Evolutionary conservation across 1,284 basidiomycete species (phyloP).

Genomic region (Cryptococcus amylolentus): DNA sequence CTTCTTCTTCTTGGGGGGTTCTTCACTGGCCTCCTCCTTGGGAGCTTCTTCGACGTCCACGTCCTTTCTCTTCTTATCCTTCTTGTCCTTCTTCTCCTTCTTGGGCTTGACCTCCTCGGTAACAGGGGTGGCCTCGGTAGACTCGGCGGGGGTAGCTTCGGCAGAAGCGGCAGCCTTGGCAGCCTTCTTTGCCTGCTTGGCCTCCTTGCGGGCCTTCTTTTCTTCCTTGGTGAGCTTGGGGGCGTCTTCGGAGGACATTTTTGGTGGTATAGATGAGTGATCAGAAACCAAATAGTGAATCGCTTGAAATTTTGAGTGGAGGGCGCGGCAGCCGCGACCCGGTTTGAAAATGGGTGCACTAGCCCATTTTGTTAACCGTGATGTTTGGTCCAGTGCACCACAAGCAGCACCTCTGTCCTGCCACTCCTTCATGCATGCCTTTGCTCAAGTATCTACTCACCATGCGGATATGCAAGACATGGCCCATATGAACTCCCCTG

Average conservation of each 20-base stretch:
- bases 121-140: slow-evolving; percentile 14
- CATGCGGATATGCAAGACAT: too few species aligned
- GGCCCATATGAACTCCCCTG: too few species aligned
- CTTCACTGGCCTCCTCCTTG: slow-evolving; percentile 12
- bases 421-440: too few species aligned
- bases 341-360: not conserved
- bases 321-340: not conserved
- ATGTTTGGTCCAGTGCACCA: too few species aligned
- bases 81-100: slow-evolving; percentile 35
- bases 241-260: slow-evolving; percentile 37
- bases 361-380: not conserved
- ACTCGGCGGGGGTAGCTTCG: not conserved
- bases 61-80: slow-evolving; percentile 43
- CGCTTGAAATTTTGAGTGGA: not conserved
- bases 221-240: slow-evolving; percentile 39
- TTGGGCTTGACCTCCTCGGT: slow-evolving; percentile 12
- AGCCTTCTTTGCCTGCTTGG: slow-evolving; percentile 14
- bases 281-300: not conserved
- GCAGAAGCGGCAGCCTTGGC: slow-evolving; percentile 20
- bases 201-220: slow-evolving; percentile 38
- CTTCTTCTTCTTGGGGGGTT: slow-evolving; percentile 28
- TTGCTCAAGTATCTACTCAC: too few species aligned
- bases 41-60: slow-evolving; percentile 15
- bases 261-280: not conserved
- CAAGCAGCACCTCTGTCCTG: too few species aligned